A percentile compares a stretch with the other conserved stretches of the same genome.
phyloP scores from a whole-genome alignment of 768 basidiomycete genomes.

The Trametes sanguinea region DNA sequence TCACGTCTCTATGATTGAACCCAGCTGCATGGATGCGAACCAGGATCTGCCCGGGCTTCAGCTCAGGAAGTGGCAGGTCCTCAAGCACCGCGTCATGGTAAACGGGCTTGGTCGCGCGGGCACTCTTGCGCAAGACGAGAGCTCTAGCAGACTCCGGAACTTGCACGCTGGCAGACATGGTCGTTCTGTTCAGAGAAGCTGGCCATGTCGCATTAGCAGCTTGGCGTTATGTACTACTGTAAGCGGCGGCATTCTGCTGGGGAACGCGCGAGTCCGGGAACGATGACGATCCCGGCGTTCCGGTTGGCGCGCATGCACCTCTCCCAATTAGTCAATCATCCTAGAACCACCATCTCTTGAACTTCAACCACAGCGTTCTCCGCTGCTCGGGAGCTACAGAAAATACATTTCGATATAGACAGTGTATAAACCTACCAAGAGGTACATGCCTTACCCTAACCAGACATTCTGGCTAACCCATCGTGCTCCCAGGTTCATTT shows the following conservation, averaged over 20 bases:
- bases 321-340: conserved; percentile 15
- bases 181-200: not conserved
- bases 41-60: conserved; percentile 60
- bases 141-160: not conserved
- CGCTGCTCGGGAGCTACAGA: not conserved
- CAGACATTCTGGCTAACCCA: too few relatives aligned
- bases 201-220: not conserved
- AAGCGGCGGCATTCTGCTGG: not conserved
- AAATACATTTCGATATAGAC: too few relatives aligned
- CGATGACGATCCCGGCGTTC: not conserved
- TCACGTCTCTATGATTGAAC: conserved; percentile 79
- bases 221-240: not conserved
- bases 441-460: too few relatives aligned
- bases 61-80: conserved; percentile 48
- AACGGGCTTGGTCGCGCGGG: conserved; percentile 40
- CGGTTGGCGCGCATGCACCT: not conserved
- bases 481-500: too few relatives aligned
- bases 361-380: not conserved
- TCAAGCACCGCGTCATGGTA: conserved; percentile 61
- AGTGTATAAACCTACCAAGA: too few relatives aligned
- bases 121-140: conserved; percentile 33
- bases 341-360: not conserved
- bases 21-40: conserved; percentile 69
- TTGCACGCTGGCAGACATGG: conserved; percentile 7
- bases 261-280: conserved; percentile 4